phyloP scores from a whole-genome alignment of 2,329 filamentous ascomycete species.

The Tolypocladium paradoxum region DNA sequence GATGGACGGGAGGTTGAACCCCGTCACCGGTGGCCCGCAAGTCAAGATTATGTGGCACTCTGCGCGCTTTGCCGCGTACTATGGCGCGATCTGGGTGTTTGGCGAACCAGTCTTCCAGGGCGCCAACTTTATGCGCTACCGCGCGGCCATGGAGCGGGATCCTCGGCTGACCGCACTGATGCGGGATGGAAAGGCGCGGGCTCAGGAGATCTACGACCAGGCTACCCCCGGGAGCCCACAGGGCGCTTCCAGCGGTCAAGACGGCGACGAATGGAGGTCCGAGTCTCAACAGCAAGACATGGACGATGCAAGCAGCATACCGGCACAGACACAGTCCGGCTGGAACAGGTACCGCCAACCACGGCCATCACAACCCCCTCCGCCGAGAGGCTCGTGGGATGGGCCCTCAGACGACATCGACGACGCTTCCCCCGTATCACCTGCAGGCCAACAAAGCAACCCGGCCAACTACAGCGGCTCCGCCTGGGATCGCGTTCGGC shows the following conservation, averaged over 20 bases:
- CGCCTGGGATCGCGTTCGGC: slow-evolving; percentile 34
- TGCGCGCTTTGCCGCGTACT: slow-evolving; percentile 23
- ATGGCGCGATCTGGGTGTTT: slow-evolving; percentile 12
- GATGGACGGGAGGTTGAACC: slow-evolving; percentile 15
- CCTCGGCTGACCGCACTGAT: slow-evolving; percentile 16
- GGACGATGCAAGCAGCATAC: background rate
- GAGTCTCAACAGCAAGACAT: slow-evolving; percentile 6
- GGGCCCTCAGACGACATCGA: slow-evolving; percentile 19
- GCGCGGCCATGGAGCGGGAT: slow-evolving; percentile 15
- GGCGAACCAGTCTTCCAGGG: slow-evolving; percentile 18
- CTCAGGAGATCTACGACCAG: slow-evolving; percentile 7
- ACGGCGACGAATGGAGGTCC: slow-evolving; percentile 7
- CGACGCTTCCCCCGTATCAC: slow-evolving; percentile 33
- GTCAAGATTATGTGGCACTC: slow-evolving; percentile 24
- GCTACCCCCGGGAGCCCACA: slow-evolving; percentile 3
- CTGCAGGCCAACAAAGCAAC: slow-evolving; percentile 12
- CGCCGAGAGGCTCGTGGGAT: slow-evolving; percentile 12
- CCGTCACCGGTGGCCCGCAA: slow-evolving; percentile 14
- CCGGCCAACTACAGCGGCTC: slow-evolving; percentile 17
- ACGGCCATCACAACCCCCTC: slow-evolving; percentile 3
- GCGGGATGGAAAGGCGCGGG: slow-evolving; percentile 8
- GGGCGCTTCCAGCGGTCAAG: background rate
- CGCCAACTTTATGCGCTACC: slow-evolving; percentile 13
- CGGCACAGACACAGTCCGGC: slow-evolving; percentile 3
- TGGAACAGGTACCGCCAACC: slow-evolving; percentile 7